A percentile compares a stretch with the other conserved stretches of the same genome.
Conservation (phyloP, 768 basidiomycete species). For the Suillus variegatus region DNA sequence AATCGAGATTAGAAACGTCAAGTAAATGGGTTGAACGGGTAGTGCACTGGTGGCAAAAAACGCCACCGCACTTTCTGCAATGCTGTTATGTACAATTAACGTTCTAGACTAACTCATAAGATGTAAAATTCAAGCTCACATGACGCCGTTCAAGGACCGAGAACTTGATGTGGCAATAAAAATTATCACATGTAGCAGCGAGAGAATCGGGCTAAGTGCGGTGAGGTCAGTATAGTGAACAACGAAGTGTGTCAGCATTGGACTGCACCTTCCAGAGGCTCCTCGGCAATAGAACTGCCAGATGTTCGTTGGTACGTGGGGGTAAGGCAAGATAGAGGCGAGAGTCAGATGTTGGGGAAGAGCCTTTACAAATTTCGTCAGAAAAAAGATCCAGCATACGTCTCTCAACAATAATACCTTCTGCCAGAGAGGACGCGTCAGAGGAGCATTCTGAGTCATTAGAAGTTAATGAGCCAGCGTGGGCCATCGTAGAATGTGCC, state of each 20-base stretch:
- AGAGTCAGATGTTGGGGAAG: constrained; percentile 15
- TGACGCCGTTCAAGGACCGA: constrained; percentile 75
- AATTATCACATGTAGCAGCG: constrained; percentile 69
- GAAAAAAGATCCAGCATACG: background rate
- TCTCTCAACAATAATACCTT: constrained; percentile 15
- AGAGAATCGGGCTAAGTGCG: constrained; percentile 56
- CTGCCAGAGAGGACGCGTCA: constrained; percentile 18
- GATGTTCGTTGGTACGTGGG: constrained; percentile 60
- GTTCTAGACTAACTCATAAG: constrained; percentile 4
- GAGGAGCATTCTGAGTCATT: constrained; percentile 17
- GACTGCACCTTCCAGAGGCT: constrained; percentile 70
- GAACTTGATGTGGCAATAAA: constrained; percentile 66
- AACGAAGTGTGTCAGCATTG: constrained; percentile 5
- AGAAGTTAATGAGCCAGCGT: constrained; percentile 6
- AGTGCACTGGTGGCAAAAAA: constrained; percentile 70
- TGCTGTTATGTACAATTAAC: constrained; percentile 49
- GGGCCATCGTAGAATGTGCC: constrained; percentile 10
- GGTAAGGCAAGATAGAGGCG: constrained; percentile 18
- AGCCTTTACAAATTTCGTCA: constrained; percentile 14
- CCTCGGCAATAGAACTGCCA: constrained; percentile 72
- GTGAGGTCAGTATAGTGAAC: constrained; percentile 10
- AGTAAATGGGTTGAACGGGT: constrained; percentile 61
- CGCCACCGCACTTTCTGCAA: constrained; percentile 82
- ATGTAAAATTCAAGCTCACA: constrained; percentile 42
- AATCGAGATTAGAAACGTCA: constrained; percentile 69